These are phyloP conservation scores for Euphorbia pulcherrima DNA, from an alignment of 345 rosid genomes.

Conservation along the genomic window DNA sequence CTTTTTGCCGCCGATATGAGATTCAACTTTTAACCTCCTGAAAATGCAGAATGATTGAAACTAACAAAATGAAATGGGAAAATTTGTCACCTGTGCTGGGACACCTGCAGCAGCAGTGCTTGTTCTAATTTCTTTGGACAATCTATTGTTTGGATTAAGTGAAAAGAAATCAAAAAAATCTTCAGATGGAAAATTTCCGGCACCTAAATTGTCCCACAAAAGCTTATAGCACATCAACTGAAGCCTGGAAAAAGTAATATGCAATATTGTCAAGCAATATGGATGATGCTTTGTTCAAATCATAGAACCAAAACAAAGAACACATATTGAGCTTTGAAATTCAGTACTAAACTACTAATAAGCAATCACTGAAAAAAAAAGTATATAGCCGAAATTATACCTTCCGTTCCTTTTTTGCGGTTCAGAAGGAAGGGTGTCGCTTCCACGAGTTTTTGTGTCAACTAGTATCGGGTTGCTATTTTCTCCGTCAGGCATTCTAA, in stretches of 20 bases:
- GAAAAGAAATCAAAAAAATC: conserved; percentile 57
- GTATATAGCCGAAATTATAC: conserved; percentile 25
- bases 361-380: neutral
- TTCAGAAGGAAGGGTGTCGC: conserved; percentile 60
- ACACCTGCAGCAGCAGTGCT: conserved; percentile 43
- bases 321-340: conserved; percentile 5
- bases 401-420: conserved; percentile 82
- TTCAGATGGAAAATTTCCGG: conserved; percentile 41
- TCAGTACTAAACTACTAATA: neutral
- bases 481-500: conserved; percentile 44
- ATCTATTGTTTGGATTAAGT: conserved; percentile 38
- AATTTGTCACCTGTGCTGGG: conserved; percentile 49
- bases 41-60: neutral
- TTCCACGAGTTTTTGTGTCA: conserved; percentile 66
- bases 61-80: neutral
- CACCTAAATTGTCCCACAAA: conserved; percentile 66
- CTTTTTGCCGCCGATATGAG: neutral
- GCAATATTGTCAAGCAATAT: conserved; percentile 10
- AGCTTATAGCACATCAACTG: conserved; percentile 83
- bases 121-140: conserved; percentile 60
- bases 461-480: conserved; percentile 44
- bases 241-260: conserved; percentile 43
- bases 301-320: neutral
- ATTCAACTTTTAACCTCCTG: neutral
- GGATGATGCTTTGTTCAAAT: neutral